Conservation (phyloP, 495 filamentous ascomycete species). For the Hypoxylon rickii region DNA sequence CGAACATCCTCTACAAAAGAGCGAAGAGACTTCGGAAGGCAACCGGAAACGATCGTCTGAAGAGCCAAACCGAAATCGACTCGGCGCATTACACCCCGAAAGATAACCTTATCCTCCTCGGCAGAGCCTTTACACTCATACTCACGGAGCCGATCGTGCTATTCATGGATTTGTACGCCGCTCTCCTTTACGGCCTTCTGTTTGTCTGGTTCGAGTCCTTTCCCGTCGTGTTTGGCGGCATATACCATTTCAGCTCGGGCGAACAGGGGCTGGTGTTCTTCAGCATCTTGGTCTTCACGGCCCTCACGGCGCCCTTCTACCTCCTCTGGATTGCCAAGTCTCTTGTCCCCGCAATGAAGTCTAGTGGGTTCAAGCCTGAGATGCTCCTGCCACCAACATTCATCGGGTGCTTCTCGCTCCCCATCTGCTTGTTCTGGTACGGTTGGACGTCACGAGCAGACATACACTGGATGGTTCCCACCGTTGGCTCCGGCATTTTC, state of each 20-base stretch:
- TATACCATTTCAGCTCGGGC: constrained; percentile 61
- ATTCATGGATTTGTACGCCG: constrained; percentile 57
- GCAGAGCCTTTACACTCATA: constrained; percentile 43
- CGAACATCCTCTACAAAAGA: constrained; percentile 41
- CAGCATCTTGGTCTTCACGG: constrained; percentile 30
- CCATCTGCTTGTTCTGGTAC: constrained; percentile 56
- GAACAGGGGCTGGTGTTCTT: constrained; percentile 43
- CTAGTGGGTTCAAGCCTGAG: constrained; percentile 30
- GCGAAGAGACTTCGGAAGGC: constrained; percentile 37
- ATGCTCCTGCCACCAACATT: constrained; percentile 41
- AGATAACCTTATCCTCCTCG: constrained; percentile 29
- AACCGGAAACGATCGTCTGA: constrained; percentile 39
- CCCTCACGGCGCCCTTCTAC: constrained; percentile 37
- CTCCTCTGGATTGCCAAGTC: constrained; percentile 31
- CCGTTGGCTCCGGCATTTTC: constrained; percentile 57
- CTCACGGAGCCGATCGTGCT: constrained; percentile 42
- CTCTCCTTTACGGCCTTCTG: constrained; percentile 73
- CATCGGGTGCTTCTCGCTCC: constrained; percentile 45
- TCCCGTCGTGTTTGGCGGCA: constrained; percentile 68
- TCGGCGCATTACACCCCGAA: constrained; percentile 30
- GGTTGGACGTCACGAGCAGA: constrained; percentile 48
- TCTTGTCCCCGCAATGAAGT: constrained; percentile 7
- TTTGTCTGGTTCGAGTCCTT: constrained; percentile 87
- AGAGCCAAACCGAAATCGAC: constrained; percentile 40
- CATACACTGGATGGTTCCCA: constrained; percentile 53